Evolutionary conservation across 192 early-diverging fungal species (phyloP).

Genomic region (Entomortierella chlamydospora): DNA sequence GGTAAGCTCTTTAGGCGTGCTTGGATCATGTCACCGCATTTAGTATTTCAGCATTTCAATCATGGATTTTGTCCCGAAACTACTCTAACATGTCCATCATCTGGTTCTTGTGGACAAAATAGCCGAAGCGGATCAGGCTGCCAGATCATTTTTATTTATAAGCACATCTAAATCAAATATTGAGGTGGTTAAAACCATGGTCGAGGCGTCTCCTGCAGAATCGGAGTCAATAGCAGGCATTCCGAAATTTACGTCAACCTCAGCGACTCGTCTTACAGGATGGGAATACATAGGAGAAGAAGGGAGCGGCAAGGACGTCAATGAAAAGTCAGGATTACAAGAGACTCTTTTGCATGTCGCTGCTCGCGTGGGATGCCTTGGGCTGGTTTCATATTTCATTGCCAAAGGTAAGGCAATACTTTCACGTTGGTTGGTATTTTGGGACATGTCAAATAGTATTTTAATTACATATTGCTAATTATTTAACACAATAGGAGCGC

Average conservation of each 20-base stretch:
- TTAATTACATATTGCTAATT: no score
- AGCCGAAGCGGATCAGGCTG: slow-evolving; percentile 36
- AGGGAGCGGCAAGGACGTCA: slow-evolving; percentile 1
- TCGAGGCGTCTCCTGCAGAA: slow-evolving; percentile 18
- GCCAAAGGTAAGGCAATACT: slow-evolving; percentile 15
- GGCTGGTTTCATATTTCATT: slow-evolving; percentile 27
- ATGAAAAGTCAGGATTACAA: slow-evolving; percentile 12
- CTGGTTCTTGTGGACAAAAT: background rate
- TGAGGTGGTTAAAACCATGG: slow-evolving; percentile 23
- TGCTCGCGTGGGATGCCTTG: slow-evolving; percentile 17
- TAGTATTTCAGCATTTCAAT: background rate
- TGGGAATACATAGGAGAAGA: slow-evolving; percentile 40
- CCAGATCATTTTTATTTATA: slow-evolving; percentile 37
- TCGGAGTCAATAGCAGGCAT: slow-evolving; percentile 5
- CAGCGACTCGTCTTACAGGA: slow-evolving; percentile 28
- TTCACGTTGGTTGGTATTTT: no score
- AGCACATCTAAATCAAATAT: slow-evolving; percentile 8
- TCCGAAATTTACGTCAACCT: slow-evolving; percentile 12
- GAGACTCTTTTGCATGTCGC: slow-evolving; percentile 55
- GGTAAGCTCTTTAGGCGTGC: slow-evolving; percentile 3
- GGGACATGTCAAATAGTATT: no score
- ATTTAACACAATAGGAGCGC: slow-evolving; percentile 24
- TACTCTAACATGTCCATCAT: no score
- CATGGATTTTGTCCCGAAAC: background rate
- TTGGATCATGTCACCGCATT: no score